A percentile compares a stretch with the other conserved stretches of the same genome.
These are phyloP conservation scores for Penicillium decumbens DNA, from an alignment of 2,329 filamentous ascomycete species.

Conservation along the genomic window DNA sequence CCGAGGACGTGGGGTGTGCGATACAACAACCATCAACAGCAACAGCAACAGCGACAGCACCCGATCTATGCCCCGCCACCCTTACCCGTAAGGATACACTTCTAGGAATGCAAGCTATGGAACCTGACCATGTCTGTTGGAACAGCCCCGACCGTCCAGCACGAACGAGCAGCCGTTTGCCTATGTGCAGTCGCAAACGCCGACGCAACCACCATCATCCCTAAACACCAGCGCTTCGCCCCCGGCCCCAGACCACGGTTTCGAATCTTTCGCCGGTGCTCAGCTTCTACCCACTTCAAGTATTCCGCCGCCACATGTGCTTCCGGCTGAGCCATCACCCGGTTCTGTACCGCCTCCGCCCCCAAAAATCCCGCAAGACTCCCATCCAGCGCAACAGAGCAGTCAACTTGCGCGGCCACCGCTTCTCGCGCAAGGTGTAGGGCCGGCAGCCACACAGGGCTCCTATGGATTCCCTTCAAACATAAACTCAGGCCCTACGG, in stretches of 20 bases:
- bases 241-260: conserved; percentile 18
- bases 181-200: conserved; percentile 16
- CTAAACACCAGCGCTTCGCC: conserved; percentile 17
- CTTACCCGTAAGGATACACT: conserved; percentile 33
- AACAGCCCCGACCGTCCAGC: conserved; percentile 37
- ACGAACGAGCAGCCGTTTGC: conserved; percentile 24
- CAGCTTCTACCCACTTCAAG: conserved; percentile 10
- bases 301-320: conserved; percentile 22
- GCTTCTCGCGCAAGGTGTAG: conserved; percentile 16
- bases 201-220: conserved; percentile 9
- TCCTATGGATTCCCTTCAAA: conserved; percentile 16
- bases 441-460: conserved; percentile 16
- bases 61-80: conserved; percentile 29
- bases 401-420: conserved; percentile 16
- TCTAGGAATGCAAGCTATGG: not conserved
- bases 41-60: conserved; percentile 22
- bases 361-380: conserved; percentile 40
- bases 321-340: conserved; percentile 15
- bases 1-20: conserved; percentile 43
- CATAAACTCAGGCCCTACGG: conserved; percentile 17
- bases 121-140: not conserved
- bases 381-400: conserved; percentile 31
- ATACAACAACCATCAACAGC: conserved; percentile 28
- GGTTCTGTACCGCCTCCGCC: conserved; percentile 36
- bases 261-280: conserved; percentile 10